These are phyloP conservation scores for Marasmius sp. DNA, from an alignment of 1,284 basidiomycete genomes.

Conservation along the genomic window DNA sequence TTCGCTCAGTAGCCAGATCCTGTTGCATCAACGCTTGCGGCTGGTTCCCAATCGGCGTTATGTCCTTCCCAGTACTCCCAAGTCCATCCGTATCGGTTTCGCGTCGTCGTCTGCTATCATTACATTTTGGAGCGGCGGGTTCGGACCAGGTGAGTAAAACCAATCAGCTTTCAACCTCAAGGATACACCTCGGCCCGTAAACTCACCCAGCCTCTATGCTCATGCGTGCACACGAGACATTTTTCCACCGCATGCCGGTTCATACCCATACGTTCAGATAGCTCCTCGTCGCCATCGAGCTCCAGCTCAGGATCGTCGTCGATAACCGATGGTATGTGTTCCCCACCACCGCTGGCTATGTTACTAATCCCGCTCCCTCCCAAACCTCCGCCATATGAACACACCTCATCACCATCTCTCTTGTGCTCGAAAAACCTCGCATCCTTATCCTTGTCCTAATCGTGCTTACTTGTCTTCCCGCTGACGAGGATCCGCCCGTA, in stretches of 20 bases:
- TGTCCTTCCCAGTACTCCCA: constrained; percentile 83
- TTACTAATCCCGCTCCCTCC: not conserved
- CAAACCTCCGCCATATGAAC: constrained; percentile 53
- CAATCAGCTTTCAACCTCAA: not conserved
- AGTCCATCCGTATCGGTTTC: constrained; percentile 95
- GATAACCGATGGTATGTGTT: constrained; percentile 49
- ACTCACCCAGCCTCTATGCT: constrained; percentile 93
- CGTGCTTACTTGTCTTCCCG: too few species aligned
- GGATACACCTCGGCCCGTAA: too few species aligned
- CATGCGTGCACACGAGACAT: constrained; percentile 92
- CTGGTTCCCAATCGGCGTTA: constrained; percentile 77
- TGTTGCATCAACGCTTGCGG: constrained; percentile 87
- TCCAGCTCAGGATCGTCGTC: constrained; percentile 58
- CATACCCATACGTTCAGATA: constrained; percentile 32
- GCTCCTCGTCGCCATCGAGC: constrained; percentile 79
- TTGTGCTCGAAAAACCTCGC: constrained; percentile 70
- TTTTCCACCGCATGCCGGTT: constrained; percentile 40
- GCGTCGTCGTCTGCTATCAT: constrained; percentile 92
- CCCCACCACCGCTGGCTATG: constrained; percentile 28
- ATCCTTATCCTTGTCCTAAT: constrained; percentile 57
- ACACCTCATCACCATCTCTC: constrained; percentile 68
- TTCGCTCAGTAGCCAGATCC: constrained; percentile 94
- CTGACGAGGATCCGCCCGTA: too few species aligned
- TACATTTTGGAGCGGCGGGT: constrained; percentile 79
- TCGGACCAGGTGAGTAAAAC: not conserved